Base-by-base conservation (phyloP, 129 eudicot genomes). In the Saussurea involucrata region DNA sequence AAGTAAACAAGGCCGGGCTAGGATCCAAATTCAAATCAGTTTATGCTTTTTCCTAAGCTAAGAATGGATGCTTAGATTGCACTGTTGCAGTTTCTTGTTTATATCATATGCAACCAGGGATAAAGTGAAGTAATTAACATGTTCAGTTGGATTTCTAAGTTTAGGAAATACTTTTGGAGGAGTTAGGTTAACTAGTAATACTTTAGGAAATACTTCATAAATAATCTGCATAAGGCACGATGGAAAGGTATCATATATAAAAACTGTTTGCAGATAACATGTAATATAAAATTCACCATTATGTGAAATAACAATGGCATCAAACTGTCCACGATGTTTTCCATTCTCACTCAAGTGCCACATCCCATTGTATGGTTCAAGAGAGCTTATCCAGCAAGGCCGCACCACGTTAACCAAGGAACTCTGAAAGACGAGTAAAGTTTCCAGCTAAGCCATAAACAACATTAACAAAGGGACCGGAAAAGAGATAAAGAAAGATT, bases 311-410 rank as follows among this genome's bases (percentile, higher is more conserved):
- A 94, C 92, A 83, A 92, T 86, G 15, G 90, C 90, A 75, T 94
- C 97, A 77, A 94, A 94, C 61, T 87, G 83, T 68, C 98, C 98
- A 74, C 89, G 83, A 55, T 87, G 93, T 85, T 91, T 91, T 67
- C 96, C 93, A 29, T 94, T 94, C 88, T 91, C 98, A 72, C 96
- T 94, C 83, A 94, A 81, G 85, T 91, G 89, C 98, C 98, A 94
- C 95, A 83, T 89, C 71, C 98, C 98, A 34, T 94, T 94, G 29
- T 78, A 86, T 33, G 98, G 92, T 81, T 91, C 98, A 42, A 94
- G 85, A 79, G 86, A 75, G 83, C 98, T 94, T 58, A 94, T 88
- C 98, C 98, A 94, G 80, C 93, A 89, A 70, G 97, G 98, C 63
- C 98, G 84, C 70, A 87, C 92, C 81, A 94, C 96, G 68, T 89